Percentiles rank a stretch among this genome's conserved stretches.
Evolutionary conservation across 352 stramenopile species (phyloP).

Genomic region (Phytophthora citrophthora): DNA sequence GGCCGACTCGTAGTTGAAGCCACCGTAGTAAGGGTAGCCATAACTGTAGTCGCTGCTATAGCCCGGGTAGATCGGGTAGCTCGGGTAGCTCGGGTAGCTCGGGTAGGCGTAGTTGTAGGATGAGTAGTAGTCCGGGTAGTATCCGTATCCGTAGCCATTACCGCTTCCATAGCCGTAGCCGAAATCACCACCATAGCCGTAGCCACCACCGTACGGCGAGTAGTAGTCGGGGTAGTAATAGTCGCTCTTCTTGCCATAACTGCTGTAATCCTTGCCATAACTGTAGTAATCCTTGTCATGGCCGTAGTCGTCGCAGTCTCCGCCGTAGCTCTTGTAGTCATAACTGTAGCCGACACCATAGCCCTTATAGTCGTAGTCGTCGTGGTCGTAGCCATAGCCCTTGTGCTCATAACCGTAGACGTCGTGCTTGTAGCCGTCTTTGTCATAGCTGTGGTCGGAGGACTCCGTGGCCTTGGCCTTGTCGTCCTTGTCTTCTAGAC

Average conservation of each 20-base stretch:
- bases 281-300: not conserved
- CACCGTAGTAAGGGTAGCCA: not conserved
- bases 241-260: not conserved
- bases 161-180: not conserved
- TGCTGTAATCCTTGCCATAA: not conserved
- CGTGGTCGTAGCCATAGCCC: not conserved
- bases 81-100: not conserved
- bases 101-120: not conserved
- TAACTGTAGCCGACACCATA: not conserved
- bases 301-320: not conserved
- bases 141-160: not conserved
- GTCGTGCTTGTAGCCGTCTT: not conserved
- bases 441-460: not conserved
- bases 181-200: not conserved
- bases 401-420: not conserved
- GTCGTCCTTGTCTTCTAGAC: not conserved
- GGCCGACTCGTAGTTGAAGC: not conserved
- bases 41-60: not conserved
- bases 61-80: not conserved
- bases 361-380: not conserved
- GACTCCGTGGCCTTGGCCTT: not conserved
- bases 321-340: not conserved
- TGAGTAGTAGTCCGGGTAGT: conserved; percentile 1
- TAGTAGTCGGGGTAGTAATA: not conserved
- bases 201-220: not conserved